Conservation (phyloP, 1,284 basidiomycete species). For the Boletellus dicymbophilus region DNA sequence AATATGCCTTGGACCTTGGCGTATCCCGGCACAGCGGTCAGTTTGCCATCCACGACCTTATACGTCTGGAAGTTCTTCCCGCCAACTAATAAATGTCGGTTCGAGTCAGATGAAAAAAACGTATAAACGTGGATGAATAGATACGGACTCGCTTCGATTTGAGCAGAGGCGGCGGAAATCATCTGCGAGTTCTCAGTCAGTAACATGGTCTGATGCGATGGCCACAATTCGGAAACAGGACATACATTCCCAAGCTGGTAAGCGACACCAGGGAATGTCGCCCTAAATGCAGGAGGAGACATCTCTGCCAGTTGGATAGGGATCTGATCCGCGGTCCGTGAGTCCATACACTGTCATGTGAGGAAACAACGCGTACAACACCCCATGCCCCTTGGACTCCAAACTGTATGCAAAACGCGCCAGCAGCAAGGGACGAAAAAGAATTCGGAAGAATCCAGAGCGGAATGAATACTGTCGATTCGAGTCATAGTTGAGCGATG, state of each 20-base stretch:
- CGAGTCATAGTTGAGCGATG: slow-evolving; percentile 34
- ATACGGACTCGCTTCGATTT: slow-evolving; percentile 84
- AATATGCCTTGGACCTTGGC: slow-evolving; percentile 87
- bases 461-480: slow-evolving; percentile 62
- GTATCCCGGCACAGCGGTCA: slow-evolving; percentile 70
- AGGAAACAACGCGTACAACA: slow-evolving; percentile 39
- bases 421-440: slow-evolving; percentile 70
- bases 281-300: slow-evolving; percentile 90
- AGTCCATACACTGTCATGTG: not conserved
- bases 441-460: slow-evolving; percentile 80
- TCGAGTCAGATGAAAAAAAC: not conserved
- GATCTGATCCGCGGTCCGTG: slow-evolving; percentile 45
- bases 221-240: not conserved
- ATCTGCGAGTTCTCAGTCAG: slow-evolving; percentile 47
- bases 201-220: too few species aligned
- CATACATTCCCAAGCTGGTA: slow-evolving; percentile 82
- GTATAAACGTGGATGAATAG: not conserved
- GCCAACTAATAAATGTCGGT: slow-evolving; percentile 47
- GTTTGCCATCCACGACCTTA: slow-evolving; percentile 47
- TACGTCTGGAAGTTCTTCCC: slow-evolving; percentile 60
- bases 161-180: slow-evolving; percentile 85
- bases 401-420: slow-evolving; percentile 87
- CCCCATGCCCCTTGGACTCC: slow-evolving; percentile 88
- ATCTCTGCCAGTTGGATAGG: slow-evolving; percentile 91
- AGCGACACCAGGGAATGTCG: slow-evolving; percentile 89